A percentile compares a stretch with the other conserved stretches of the same genome.
phyloP scores from a whole-genome alignment of 306 rosid genomes.

The Begonia loranthoides region DNA sequence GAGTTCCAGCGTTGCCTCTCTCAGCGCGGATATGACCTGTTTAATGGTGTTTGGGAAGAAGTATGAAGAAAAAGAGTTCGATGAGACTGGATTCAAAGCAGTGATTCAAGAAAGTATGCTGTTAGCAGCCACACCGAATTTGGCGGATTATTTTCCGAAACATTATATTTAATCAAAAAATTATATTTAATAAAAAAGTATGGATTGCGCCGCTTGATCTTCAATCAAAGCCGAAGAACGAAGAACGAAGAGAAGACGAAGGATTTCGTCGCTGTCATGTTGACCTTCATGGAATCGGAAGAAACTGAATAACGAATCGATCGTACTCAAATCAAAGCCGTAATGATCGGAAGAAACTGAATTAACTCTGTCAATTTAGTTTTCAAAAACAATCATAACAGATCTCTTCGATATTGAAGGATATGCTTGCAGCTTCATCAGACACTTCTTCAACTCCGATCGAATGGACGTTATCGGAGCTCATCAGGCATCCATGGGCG shows the following conservation, averaged over 20 bases:
- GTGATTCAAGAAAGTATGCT: slow-evolving; percentile 31
- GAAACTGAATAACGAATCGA: slow-evolving; percentile 41
- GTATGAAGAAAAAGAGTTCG: slow-evolving; percentile 30
- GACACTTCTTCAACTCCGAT: slow-evolving; percentile 45
- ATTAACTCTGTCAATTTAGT: too few relatives aligned
- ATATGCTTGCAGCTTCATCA: slow-evolving; percentile 34
- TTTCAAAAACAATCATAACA: background rate
- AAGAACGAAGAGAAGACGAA: slow-evolving; percentile 17
- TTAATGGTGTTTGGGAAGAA: slow-evolving; percentile 50
- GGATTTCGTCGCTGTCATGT: slow-evolving; percentile 57
- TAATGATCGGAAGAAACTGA: slow-evolving; percentile 27
- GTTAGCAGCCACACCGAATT: slow-evolving; percentile 19
- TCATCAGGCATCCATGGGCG: slow-evolving; percentile 34
- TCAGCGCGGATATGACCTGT: slow-evolving; percentile 28
- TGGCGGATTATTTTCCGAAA: slow-evolving; percentile 50
- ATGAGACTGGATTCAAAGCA: slow-evolving; percentile 37
- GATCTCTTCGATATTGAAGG: slow-evolving; percentile 20
- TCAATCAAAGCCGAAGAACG: too few relatives aligned
- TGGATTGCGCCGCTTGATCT: too few relatives aligned
- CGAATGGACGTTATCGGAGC: slow-evolving; percentile 43
- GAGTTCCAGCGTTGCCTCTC: slow-evolving; percentile 25
- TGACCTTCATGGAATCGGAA: slow-evolving; percentile 27
- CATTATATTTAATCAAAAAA: too few relatives aligned
- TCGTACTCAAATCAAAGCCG: slow-evolving; percentile 45
- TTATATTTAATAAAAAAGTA: too few relatives aligned